Percentiles rank a stretch among this genome's conserved stretches.
Conservation (phyloP, 2,329 filamentous ascomycete genomes). For the Pseudofabraea citricarpa region DNA sequence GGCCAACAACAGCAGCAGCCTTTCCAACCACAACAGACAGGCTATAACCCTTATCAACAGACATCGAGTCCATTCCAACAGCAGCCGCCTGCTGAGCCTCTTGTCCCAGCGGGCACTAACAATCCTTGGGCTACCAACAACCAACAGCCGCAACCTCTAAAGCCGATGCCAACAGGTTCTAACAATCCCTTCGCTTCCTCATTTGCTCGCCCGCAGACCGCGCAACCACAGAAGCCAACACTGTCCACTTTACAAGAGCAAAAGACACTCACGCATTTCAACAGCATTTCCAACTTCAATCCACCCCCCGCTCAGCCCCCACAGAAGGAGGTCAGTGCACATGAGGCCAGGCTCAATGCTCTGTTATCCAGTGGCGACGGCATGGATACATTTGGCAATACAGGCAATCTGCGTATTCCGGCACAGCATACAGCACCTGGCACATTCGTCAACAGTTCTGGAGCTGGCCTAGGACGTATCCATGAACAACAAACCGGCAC, state of each 20-base stretch:
- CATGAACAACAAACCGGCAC: conserved; percentile 58
- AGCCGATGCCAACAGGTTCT: conserved; percentile 84
- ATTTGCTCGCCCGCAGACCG: conserved; percentile 56
- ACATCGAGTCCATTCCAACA: conserved; percentile 30
- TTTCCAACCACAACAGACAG: conserved; percentile 47
- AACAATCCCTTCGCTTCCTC: conserved; percentile 93
- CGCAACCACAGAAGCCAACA: conserved; percentile 58
- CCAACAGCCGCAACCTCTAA: conserved; percentile 57
- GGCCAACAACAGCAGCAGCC: conserved; percentile 40
- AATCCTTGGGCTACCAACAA: conserved; percentile 81
- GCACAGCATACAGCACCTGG: conserved; percentile 95
- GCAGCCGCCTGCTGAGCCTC: conserved; percentile 50
- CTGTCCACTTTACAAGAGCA: conserved; percentile 79
- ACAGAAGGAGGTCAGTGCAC: conserved; percentile 52
- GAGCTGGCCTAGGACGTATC: conserved; percentile 68
- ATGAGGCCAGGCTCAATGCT: conserved; percentile 75
- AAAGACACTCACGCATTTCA: conserved; percentile 56
- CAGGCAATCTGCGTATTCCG: conserved; percentile 91
- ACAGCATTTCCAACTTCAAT: conserved; percentile 37
- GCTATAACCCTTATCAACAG: conserved; percentile 50
- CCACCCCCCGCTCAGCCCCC: conserved; percentile 44
- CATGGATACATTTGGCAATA: conserved; percentile 95
- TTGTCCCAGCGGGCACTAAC: conserved; percentile 75
- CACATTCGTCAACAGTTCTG: conserved; percentile 94
- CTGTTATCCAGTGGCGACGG: conserved; percentile 85